Conservation (phyloP, 345 rosid species). For the Camelina sativa region DNA sequence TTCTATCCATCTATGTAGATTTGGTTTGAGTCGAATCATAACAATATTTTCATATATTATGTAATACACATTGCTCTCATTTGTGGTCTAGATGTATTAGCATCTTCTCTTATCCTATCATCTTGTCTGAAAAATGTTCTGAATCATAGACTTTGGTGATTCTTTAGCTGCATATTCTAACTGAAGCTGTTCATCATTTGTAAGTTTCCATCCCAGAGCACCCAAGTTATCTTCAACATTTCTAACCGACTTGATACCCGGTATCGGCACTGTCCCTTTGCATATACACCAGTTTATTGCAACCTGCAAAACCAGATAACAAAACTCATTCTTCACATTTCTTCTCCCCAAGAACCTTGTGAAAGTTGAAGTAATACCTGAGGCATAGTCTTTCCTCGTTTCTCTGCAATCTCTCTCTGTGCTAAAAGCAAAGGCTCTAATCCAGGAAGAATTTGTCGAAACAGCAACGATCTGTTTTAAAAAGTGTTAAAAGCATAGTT, state of each 20-base stretch:
- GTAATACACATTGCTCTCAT: not conserved
- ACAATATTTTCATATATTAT: no score
- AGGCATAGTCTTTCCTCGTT: constrained; percentile 66
- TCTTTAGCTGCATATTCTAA: constrained; percentile 68
- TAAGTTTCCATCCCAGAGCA: constrained; percentile 79
- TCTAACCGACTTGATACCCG: constrained; percentile 75
- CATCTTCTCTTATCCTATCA: constrained; percentile 23
- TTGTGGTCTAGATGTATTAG: constrained; percentile 10
- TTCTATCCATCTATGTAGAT: no score
- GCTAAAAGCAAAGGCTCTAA: constrained; percentile 65
- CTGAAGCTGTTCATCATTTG: constrained; percentile 68
- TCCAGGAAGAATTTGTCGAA: constrained; percentile 86
- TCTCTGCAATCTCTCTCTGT: constrained; percentile 58
- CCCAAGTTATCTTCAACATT: constrained; percentile 88
- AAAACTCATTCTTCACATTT: not conserved
- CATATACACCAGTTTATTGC: constrained; percentile 96
- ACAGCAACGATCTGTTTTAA: constrained; percentile 62
- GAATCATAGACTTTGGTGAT: constrained; percentile 81
- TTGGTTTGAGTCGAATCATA: no score
- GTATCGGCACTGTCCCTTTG: constrained; percentile 86
- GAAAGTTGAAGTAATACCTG: constrained; percentile 48
- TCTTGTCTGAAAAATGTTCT: constrained; percentile 85
- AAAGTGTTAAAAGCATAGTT: constrained; percentile 17
- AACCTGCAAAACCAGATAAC: constrained; percentile 48
- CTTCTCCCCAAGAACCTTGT: not conserved